Percentiles rank a stretch among this genome's conserved stretches.
These are phyloP conservation scores for Auriculariales sp. DNA, from an alignment of 768 basidiomycete genomes.

Conservation along the genomic window DNA sequence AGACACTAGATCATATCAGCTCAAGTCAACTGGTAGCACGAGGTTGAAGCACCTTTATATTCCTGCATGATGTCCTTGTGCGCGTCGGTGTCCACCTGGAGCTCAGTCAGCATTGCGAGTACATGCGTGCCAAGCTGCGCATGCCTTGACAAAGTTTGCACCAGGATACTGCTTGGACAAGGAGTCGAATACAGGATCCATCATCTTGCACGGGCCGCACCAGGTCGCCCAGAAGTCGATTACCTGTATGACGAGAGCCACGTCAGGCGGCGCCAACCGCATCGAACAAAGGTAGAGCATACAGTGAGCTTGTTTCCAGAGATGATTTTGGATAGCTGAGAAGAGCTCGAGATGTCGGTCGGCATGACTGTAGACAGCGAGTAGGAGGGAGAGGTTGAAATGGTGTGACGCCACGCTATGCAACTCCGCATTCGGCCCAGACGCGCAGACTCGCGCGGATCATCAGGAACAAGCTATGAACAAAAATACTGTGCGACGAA, in stretches of 20 bases:
- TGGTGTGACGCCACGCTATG: too few species aligned
- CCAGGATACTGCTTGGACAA: slow-evolving; percentile 51
- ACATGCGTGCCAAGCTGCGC: slow-evolving; percentile 7
- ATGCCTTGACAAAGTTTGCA: slow-evolving; percentile 71
- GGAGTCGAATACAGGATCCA: slow-evolving; percentile 61
- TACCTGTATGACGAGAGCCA: slow-evolving; percentile 28
- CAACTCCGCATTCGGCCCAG: too few species aligned
- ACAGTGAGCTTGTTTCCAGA: slow-evolving; percentile 45
- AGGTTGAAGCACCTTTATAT: slow-evolving; percentile 66
- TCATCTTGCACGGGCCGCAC: slow-evolving; percentile 72
- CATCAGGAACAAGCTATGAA: too few species aligned
- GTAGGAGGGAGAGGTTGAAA: too few species aligned
- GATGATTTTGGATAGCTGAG: background rate
- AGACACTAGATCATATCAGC: too few species aligned
- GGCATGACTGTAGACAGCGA: too few species aligned
- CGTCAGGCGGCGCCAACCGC: background rate
- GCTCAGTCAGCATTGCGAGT: background rate
- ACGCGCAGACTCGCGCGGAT: too few species aligned
- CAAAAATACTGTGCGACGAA: too few species aligned
- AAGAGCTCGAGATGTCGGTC: background rate
- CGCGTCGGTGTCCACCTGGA: slow-evolving; percentile 64
- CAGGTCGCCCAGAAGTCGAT: slow-evolving; percentile 82
- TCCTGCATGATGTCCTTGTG: slow-evolving; percentile 48
- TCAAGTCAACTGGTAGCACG: too few species aligned
- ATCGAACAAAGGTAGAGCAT: slow-evolving; percentile 7